phyloP scores from a whole-genome alignment of 371 early-diverging fungal genomes.

The Lichtheimia corymbifera region DNA sequence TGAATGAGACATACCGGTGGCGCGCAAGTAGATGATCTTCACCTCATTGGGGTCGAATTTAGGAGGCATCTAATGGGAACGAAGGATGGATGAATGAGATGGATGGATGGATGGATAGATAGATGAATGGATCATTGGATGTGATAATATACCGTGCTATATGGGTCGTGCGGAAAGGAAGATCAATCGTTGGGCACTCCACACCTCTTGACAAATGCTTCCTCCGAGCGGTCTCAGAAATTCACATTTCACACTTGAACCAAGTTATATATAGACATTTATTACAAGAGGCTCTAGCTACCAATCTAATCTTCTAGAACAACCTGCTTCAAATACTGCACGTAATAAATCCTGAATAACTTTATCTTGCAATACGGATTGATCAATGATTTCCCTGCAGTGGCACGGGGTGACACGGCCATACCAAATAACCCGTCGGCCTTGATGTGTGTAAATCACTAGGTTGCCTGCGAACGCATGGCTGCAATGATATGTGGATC shows the following conservation, averaged over 20 bases:
- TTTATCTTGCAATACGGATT: slow-evolving; percentile 29
- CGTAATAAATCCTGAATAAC: slow-evolving; percentile 34
- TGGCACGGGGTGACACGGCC: slow-evolving; percentile 45
- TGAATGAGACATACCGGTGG: slow-evolving; percentile 81
- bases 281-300: background rate
- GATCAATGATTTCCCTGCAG: slow-evolving; percentile 33
- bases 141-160: slow-evolving; percentile 2
- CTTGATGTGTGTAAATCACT: slow-evolving; percentile 37
- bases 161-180: slow-evolving; percentile 5
- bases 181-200: background rate
- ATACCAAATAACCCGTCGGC: slow-evolving; percentile 46
- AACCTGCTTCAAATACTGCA: slow-evolving; percentile 36
- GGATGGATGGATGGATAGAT: slow-evolving; percentile 26
- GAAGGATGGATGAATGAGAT: slow-evolving; percentile 9
- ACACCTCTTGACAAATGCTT: too few species aligned
- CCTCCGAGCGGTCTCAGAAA: too few species aligned
- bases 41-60: slow-evolving; percentile 89
- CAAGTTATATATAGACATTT: background rate
- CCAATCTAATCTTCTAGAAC: slow-evolving; percentile 1
- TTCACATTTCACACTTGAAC: too few species aligned
- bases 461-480: slow-evolving; percentile 48
- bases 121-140: background rate
- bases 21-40: slow-evolving; percentile 92
- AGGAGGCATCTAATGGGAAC: slow-evolving; percentile 63
- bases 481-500: slow-evolving; percentile 7